Evolutionary conservation across 768 basidiomycete genomes (phyloP), one percentile per base, ranked within the genome.

Genomic region (Termitomyces sp.): DNA sequence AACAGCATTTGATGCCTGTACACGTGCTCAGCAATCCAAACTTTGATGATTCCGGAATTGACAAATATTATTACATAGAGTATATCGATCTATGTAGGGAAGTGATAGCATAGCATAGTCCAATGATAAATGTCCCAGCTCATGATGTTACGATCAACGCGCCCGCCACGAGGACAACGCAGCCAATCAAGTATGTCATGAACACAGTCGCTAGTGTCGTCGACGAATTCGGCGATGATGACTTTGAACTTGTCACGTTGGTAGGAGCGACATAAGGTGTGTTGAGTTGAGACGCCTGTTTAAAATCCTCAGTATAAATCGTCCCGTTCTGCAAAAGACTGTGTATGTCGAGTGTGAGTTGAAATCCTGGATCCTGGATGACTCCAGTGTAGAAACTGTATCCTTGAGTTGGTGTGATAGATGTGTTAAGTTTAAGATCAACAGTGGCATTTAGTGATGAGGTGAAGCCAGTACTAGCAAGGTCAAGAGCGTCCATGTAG

Each of bases 301-400:
- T 67, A 56, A 72, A 69, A 58, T 72, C 70, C 48, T 68, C 64
- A 26, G 64, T 65, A 40, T 71, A 70, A n/a, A 60, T 61, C 22
- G 52, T 69, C 47, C 71, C 71, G 47, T 69, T 60, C 1, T 30
- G 16, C 22, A 61, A 57, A 36, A 65, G 52, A 33, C 65, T 65
- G 47, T 67, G 58, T 36, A 74, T 58, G 59, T 74, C 72, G 28
- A 71, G 55, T 16, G 68, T 69, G 7, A 72, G 56, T 54, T 72
- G 68, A 51, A 64, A 65, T 13, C 69, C 71, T n/a, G 59, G 50
- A 40, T 69, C 68, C n/a, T 64, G 49, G 18, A 72, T 54, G 14
- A 56, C 54, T 44, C 58, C 69, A 14, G 64, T 59, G 49, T 72
- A 74, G 58, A 72, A 68, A 33, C 62, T 64, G 59, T 74, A 74